These are phyloP conservation scores for Magnolia officinalis DNA, from an alignment of 164 flowering plant genomes.

Conservation along the genomic window DNA sequence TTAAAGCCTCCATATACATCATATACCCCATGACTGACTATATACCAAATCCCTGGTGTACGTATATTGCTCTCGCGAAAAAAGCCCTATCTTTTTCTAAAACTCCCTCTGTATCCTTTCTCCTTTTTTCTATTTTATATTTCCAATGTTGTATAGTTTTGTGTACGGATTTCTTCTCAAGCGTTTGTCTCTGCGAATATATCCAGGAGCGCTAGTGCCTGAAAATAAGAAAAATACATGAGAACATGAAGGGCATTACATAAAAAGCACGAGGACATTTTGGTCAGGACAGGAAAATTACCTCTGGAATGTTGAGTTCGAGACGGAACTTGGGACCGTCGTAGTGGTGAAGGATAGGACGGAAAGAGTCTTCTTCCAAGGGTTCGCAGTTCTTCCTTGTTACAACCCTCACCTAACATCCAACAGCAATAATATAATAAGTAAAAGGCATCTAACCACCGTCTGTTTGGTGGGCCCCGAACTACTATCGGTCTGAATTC, in stretches of 20 bases:
- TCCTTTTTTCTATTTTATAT: background rate
- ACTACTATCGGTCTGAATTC: background rate
- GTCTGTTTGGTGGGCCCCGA: background rate
- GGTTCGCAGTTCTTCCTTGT: conserved; percentile 78
- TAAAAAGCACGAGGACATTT: background rate
- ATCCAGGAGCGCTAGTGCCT: conserved; percentile 69
- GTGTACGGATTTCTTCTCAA: background rate
- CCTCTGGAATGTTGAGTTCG: conserved; percentile 89
- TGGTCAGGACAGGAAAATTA: conserved; percentile 8
- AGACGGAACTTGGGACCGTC: conserved; percentile 99
- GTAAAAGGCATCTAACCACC: background rate
- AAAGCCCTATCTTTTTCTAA: background rate
- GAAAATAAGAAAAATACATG: conserved; percentile 12
- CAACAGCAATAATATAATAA: background rate
- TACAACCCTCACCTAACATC: conserved; percentile 59
- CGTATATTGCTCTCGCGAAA: background rate
- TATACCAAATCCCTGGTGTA: background rate
- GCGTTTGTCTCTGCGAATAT: conserved; percentile 34
- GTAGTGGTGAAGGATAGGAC: conserved; percentile 96
- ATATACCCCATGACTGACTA: background rate
- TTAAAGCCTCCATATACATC: background rate
- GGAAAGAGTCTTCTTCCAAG: conserved; percentile 88
- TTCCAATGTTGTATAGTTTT: background rate
- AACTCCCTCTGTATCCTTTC: background rate
- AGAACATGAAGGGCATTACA: background rate